These are phyloP conservation scores for Hygrophila difformis DNA, from an alignment of 257 asterid genomes.

Conservation along the genomic window DNA sequence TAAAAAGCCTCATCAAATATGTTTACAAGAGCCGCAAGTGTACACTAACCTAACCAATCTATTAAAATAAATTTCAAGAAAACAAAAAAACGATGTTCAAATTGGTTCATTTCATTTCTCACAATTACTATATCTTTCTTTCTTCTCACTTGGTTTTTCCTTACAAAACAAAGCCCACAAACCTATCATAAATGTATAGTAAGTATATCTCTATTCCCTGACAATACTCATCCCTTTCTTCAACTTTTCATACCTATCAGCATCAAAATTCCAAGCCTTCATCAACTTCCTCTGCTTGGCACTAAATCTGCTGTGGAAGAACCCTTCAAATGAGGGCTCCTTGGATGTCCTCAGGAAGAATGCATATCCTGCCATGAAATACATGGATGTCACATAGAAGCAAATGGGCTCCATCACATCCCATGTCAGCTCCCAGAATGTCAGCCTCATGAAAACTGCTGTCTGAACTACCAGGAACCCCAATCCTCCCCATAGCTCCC, in stretches of 20 bases:
- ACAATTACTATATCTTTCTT: no score
- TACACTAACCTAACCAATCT: no score
- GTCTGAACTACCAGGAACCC: conserved; percentile 48
- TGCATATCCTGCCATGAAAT: conserved; percentile 58
- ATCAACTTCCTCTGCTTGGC: conserved; percentile 49
- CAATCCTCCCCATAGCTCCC: conserved; percentile 57
- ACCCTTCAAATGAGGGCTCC: conserved; percentile 70
- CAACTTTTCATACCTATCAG: conserved; percentile 36
- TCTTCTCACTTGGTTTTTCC: no score
- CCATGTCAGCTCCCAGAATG: conserved; percentile 75
- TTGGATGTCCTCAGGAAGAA: conserved; percentile 54
- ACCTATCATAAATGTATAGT: no score
- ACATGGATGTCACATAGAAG: conserved; percentile 53
- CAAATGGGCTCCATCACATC: conserved; percentile 85
- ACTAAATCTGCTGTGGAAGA: conserved; percentile 47
- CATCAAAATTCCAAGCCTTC: conserved; percentile 38
- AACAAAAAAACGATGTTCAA: no score
- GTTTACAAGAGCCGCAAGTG: no score
- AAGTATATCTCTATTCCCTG: no score
- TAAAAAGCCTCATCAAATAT: no score
- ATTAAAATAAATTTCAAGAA: no score
- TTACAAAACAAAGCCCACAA: no score
- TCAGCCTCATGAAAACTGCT: conserved; percentile 61
- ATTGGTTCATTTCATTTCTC: no score
- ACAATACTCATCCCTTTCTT: no score